These are phyloP conservation scores for Stevia rebaudiana DNA, from an alignment of 140 eudicot species.

Conservation along the genomic window DNA sequence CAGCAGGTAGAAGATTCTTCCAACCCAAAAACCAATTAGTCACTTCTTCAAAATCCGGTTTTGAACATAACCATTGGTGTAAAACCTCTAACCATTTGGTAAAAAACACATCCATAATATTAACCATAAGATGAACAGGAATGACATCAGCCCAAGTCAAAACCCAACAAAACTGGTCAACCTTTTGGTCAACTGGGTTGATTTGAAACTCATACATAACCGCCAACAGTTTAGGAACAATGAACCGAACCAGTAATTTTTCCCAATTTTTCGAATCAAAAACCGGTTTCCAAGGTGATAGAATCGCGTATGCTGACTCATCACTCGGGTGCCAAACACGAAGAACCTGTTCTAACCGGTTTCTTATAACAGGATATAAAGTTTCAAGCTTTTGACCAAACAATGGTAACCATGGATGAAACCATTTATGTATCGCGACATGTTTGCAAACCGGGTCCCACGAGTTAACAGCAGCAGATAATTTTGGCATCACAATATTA, in stretches of 20 bases:
- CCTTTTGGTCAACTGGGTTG: constrained; percentile 73
- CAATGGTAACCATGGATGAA: constrained; percentile 87
- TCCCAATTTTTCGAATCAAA: constrained; percentile 82
- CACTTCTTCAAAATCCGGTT: constrained; percentile 70
- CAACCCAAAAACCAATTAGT: constrained; percentile 66
- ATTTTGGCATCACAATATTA: constrained; percentile 59
- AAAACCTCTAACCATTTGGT: constrained; percentile 64
- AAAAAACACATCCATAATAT: constrained; percentile 68
- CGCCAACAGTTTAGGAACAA: constrained; percentile 49
- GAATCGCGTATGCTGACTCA: constrained; percentile 54
- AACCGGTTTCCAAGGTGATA: constrained; percentile 83
- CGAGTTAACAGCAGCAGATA: constrained; percentile 59
- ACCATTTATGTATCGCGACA: constrained; percentile 76
- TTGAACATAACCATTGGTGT: constrained; percentile 61
- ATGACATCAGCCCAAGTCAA: constrained; percentile 55
- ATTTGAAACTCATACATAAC: constrained; percentile 64
- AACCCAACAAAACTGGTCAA: constrained; percentile 64
- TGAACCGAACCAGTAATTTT: constrained; percentile 60
- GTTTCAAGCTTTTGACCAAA: constrained; percentile 60
- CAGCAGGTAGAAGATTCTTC: constrained; percentile 58
- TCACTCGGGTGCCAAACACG: constrained; percentile 89
- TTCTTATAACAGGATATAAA: constrained; percentile 51
- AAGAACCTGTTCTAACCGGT: constrained; percentile 53
- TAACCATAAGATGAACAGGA: constrained; percentile 68
- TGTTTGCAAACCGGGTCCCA: constrained; percentile 88